These are phyloP conservation scores for Citrullus colocynthis DNA, from an alignment of 306 rosid genomes.

Conservation along the genomic window DNA sequence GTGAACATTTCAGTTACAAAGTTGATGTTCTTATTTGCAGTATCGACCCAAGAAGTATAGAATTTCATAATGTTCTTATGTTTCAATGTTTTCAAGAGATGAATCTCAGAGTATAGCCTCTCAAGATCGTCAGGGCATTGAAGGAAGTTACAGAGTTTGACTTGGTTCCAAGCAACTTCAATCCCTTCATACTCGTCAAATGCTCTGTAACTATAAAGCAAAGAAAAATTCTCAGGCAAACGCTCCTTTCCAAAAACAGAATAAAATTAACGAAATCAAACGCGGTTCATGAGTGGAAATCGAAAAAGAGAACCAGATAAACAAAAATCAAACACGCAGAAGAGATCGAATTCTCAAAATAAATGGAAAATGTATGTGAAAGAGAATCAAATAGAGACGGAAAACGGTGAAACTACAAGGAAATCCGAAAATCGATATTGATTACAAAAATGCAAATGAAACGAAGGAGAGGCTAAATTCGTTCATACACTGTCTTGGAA, in stretches of 20 bases:
- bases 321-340: neutral
- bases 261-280: neutral
- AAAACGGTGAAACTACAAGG: neutral
- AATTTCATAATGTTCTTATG: slow-evolving; percentile 87
- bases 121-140: slow-evolving; percentile 94
- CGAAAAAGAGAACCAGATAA: neutral
- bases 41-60: slow-evolving; percentile 91
- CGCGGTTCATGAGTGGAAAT: neutral
- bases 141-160: slow-evolving; percentile 72
- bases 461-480: slow-evolving; percentile 10
- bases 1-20: slow-evolving; percentile 96
- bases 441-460: neutral
- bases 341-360: neutral
- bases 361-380: neutral
- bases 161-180: slow-evolving; percentile 99
- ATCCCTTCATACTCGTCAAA: slow-evolving; percentile 95
- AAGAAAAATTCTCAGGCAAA: neutral
- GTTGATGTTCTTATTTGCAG: slow-evolving; percentile 72
- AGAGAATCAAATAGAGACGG: neutral
- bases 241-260: neutral
- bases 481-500: slow-evolving; percentile 74
- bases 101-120: slow-evolving; percentile 91
- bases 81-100: slow-evolving; percentile 74
- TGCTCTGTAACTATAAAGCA: slow-evolving; percentile 63
- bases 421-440: neutral